A percentile compares a stretch with the other conserved stretches of the same genome.
Evolutionary conservation across 2,329 filamentous ascomycete species (phyloP).

Genomic region (Aspergillus thermomutatus): DNA sequence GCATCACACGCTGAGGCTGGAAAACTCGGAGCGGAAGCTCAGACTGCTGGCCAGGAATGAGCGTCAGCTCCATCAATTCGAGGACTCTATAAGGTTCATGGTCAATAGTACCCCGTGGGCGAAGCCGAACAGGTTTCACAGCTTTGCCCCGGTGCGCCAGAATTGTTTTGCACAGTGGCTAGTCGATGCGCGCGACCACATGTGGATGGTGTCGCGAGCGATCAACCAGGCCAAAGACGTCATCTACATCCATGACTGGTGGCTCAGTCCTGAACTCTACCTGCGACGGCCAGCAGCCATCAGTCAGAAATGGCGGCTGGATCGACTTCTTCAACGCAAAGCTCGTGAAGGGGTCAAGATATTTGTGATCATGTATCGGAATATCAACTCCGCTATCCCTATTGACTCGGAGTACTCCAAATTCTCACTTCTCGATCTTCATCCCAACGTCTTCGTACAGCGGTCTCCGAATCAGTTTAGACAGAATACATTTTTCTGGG

Average conservation of each 20-base stretch:
- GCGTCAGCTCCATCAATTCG: conserved; percentile 83
- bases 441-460: conserved; percentile 94
- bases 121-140: conserved; percentile 79
- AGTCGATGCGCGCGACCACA: conserved; percentile 94
- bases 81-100: conserved; percentile 89
- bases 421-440: conserved; percentile 88
- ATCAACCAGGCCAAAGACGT: conserved; percentile 97
- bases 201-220: conserved; percentile 98
- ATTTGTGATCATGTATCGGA: conserved; percentile 96
- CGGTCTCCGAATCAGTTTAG: conserved; percentile 96
- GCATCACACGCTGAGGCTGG: conserved; percentile 83
- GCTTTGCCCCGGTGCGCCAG: conserved; percentile 84
- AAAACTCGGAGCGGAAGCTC: conserved; percentile 87
- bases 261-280: conserved; percentile 94
- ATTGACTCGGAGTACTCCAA: conserved; percentile 99
- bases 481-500: conserved; percentile 99
- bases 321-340: conserved; percentile 88
- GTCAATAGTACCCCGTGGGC: conserved; percentile 77
- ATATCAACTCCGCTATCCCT: conserved; percentile 93
- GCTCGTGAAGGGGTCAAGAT: conserved; percentile 94
- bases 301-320: conserved; percentile 95
- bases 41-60: conserved; percentile 90
- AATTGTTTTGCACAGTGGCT: conserved; percentile 93
- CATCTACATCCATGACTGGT: conserved; percentile 99
- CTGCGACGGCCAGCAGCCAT: conserved; percentile 90